Percentiles rank a stretch among this genome's conserved stretches.
Conservation (phyloP, 2,329 filamentous ascomycete species). For the Alternaria dauci region DNA sequence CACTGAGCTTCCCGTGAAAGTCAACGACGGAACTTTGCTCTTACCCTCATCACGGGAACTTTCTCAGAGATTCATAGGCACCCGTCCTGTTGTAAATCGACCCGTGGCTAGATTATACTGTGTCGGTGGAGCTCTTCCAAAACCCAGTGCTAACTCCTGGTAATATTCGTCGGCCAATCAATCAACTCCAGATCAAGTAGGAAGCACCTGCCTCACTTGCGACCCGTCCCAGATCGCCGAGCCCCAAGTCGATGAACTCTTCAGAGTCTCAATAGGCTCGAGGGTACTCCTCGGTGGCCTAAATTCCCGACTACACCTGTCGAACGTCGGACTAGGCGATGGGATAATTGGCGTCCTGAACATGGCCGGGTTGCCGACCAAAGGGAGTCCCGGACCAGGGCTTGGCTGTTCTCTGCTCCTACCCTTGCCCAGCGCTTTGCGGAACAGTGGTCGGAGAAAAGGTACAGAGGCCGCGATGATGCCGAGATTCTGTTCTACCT, state of each 20-base stretch:
- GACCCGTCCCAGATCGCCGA: slow-evolving; percentile 25
- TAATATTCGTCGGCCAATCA: neutral
- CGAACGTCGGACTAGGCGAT: slow-evolving; percentile 31
- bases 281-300: slow-evolving; percentile 22
- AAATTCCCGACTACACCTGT: slow-evolving; percentile 23
- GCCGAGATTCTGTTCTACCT: slow-evolving; percentile 44
- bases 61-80: no score
- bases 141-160: neutral
- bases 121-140: neutral
- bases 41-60: no score
- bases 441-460: slow-evolving; percentile 39
- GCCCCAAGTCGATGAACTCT: slow-evolving; percentile 15
- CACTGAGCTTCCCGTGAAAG: neutral
- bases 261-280: slow-evolving; percentile 26
- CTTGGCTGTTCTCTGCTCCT: slow-evolving; percentile 22
- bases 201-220: slow-evolving; percentile 19
- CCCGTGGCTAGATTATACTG: no score
- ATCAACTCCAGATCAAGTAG: slow-evolving; percentile 1
- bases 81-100: no score
- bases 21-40: no score
- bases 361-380: slow-evolving; percentile 20
- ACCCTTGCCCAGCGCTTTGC: slow-evolving; percentile 20
- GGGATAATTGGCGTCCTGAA: slow-evolving; percentile 36
- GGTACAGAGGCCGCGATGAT: slow-evolving; percentile 46
- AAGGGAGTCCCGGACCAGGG: slow-evolving; percentile 19